Base-by-base conservation (phyloP, 2,329 filamentous ascomycete genomes). In the Colletotrichum camelliae region DNA sequence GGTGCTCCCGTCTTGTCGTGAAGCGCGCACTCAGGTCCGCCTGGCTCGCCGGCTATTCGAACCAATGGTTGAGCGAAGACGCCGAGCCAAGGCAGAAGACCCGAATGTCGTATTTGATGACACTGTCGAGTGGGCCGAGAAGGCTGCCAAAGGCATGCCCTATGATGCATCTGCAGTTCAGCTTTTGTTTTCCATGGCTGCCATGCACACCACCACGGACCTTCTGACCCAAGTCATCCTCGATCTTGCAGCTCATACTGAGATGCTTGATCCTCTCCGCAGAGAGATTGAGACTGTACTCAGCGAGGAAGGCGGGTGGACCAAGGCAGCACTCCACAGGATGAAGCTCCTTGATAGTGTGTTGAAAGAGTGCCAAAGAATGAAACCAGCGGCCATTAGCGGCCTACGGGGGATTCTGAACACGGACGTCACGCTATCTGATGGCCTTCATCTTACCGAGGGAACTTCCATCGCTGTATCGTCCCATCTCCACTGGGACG, bases 111-210 rank as follows among this genome's bases (percentile, higher is more conserved):
- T 77, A 74, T 78, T 82, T 6, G 80, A 84, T 7, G 85, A 88
- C 75, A 81, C 84, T 6, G 81, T 88, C 33, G 85, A 86, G 29
- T 89, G 86, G 87, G 84, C 87, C 76, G 82, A 86, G 21, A 66
- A 60, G 9, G 76, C 81, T 7, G 80, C 84, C 5, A 81, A 82
- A 86, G 88, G 91, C 33, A 88, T 88, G 72, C 93, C 85, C 8
- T 96, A 95, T 82, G 90, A 96, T 82, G 85, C 89, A 0, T 87
- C 93, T n/a, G 84, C 83, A 9, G 95, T 94, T 39, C 95, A 98
- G 81, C 88, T 95, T 35, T 89, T 98, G 9, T 96, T 97, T 0
- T 91, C 94, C 61, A 94, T 95, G 66, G 85, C 83, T 2, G 85
- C 86, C 6, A 86, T 87, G 39, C 86, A 88, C 78, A 87, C 85